Percentiles rank a stretch among this genome's conserved stretches.
These are phyloP conservation scores for Cichorium intybus DNA, from an alignment of 140 eudicot genomes.

Conservation along the genomic window DNA sequence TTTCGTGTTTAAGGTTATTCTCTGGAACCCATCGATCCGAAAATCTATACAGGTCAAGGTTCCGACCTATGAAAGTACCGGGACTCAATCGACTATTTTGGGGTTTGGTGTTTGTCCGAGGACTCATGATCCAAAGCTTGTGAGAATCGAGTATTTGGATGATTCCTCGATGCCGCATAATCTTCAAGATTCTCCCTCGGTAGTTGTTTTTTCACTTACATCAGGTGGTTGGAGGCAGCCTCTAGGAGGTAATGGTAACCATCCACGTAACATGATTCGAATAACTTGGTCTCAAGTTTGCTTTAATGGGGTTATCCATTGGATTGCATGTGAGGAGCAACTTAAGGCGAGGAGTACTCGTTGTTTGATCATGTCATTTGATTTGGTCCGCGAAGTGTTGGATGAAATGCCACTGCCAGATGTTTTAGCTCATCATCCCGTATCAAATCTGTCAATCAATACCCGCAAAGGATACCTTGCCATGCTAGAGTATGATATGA, in stretches of 20 bases:
- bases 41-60: constrained; percentile 20
- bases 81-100: constrained; percentile 32
- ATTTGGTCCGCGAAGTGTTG: constrained; percentile 42
- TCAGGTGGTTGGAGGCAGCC: no score
- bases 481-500: constrained; percentile 30
- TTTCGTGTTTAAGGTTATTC: constrained; percentile 15
- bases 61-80: constrained; percentile 5
- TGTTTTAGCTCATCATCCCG: constrained; percentile 21
- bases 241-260: no score
- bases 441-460: constrained; percentile 21
- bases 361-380: constrained; percentile 42
- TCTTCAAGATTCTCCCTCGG: constrained; percentile 16
- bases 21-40: constrained; percentile 61
- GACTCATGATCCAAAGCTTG: constrained; percentile 50
- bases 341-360: background rate
- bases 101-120: constrained; percentile 69
- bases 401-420: constrained; percentile 39
- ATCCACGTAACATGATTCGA: no score
- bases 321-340: constrained; percentile 40
- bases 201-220: constrained; percentile 34
- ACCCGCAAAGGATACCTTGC: constrained; percentile 34
- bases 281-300: no score
- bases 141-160: constrained; percentile 33
- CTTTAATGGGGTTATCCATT: constrained; percentile 54
- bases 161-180: background rate